Evolutionary conservation across 768 basidiomycete species (phyloP).

Genomic region (Chalciporus pseudorubinellus): DNA sequence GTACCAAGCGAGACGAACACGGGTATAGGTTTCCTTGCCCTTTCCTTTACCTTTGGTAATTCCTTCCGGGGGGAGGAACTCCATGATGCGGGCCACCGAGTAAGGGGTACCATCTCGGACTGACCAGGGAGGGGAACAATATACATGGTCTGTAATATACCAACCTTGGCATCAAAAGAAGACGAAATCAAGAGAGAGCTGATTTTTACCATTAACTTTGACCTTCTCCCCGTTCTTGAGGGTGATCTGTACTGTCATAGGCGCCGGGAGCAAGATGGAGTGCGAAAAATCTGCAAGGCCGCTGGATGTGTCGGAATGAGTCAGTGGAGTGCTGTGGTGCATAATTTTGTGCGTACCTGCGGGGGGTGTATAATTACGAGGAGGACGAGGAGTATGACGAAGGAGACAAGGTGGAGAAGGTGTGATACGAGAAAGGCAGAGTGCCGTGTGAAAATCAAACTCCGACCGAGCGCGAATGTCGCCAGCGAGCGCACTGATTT

Average conservation of each 20-base stretch:
- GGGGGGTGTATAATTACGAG: slow-evolving; percentile 18
- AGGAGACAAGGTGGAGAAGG: slow-evolving; percentile 37
- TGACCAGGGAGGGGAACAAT: slow-evolving; percentile 91
- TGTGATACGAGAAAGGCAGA: slow-evolving; percentile 30
- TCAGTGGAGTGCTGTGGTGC: background rate
- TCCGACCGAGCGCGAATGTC: slow-evolving; percentile 36
- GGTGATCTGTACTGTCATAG: slow-evolving; percentile 39
- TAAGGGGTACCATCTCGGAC: slow-evolving; percentile 94
- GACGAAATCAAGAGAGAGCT: slow-evolving; percentile 11
- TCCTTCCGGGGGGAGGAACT: slow-evolving; percentile 84
- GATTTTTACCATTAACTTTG: slow-evolving; percentile 76
- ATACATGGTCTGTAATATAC: slow-evolving; percentile 84
- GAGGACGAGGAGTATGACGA: slow-evolving; percentile 25
- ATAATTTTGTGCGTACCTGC: slow-evolving; percentile 27
- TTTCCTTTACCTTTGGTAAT: slow-evolving; percentile 62
- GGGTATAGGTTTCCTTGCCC: slow-evolving; percentile 68
- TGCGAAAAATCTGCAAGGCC: slow-evolving; percentile 27
- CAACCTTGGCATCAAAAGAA: slow-evolving; percentile 14
- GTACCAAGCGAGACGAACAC: too few relatives aligned
- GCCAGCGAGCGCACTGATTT: too few relatives aligned
- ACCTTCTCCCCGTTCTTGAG: slow-evolving; percentile 84
- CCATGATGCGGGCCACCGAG: slow-evolving; percentile 94
- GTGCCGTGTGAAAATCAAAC: slow-evolving; percentile 32
- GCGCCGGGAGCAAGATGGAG: slow-evolving; percentile 14
- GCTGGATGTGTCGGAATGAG: slow-evolving; percentile 5